A percentile compares a stretch with the other conserved stretches of the same genome.
These are phyloP conservation scores for Scutellaria barbata DNA, from an alignment of 257 asterid species.

Conservation along the genomic window DNA sequence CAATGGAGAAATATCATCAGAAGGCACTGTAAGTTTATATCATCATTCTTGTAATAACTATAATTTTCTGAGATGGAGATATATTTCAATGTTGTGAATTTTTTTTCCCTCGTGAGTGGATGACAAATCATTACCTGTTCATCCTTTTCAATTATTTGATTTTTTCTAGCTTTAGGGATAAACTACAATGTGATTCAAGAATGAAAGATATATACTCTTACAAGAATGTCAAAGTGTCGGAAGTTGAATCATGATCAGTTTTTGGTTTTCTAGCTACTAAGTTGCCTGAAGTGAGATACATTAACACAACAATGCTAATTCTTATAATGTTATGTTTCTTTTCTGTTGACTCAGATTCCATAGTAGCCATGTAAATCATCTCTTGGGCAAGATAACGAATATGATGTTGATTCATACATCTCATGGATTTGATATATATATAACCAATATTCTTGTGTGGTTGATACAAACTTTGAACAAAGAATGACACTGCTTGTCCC, in stretches of 20 bases:
- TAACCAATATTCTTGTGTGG: constrained; percentile 23
- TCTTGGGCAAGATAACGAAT: not conserved
- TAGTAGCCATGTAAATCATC: not conserved
- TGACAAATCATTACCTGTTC: constrained; percentile 1
- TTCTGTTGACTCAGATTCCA: not conserved
- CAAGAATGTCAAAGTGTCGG: not conserved
- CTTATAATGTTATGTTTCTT: too few species aligned
- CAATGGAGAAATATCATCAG: constrained; percentile 84
- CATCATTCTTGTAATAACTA: constrained; percentile 27
- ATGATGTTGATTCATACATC: not conserved
- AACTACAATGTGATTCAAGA: not conserved
- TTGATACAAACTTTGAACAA: not conserved
- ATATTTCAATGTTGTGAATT: not conserved
- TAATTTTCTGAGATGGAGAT: not conserved
- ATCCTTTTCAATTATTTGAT: not conserved
- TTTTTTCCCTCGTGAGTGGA: constrained; percentile 20
- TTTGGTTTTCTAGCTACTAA: not conserved
- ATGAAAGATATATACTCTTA: not conserved
- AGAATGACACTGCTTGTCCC: not conserved
- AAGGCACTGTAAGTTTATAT: constrained; percentile 72
- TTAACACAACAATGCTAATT: too few species aligned
- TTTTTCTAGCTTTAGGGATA: not conserved
- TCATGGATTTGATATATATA: not conserved
- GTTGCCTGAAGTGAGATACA: too few species aligned
- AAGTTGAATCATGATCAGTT: not conserved